phyloP scores from a whole-genome alignment of 371 early-diverging fungal genomes.

The Saksenaea oblongispora region DNA sequence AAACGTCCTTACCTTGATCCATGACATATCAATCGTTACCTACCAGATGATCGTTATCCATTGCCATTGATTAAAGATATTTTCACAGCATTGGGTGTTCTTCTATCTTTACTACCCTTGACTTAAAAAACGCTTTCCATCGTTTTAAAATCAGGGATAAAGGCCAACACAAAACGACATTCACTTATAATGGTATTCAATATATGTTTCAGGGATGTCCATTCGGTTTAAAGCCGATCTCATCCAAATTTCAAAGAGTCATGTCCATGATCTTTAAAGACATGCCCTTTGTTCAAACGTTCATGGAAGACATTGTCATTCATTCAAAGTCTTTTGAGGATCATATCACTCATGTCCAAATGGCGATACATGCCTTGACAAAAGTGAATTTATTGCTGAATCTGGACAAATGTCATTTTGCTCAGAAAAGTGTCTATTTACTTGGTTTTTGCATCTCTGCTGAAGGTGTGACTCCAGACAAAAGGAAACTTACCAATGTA shows the following conservation, averaged over 20 bases:
- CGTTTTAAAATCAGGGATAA: constrained; percentile 18
- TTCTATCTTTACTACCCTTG: constrained; percentile 17
- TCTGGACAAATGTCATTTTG: constrained; percentile 18
- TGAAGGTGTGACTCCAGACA: constrained; percentile 13
- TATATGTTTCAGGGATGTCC: constrained; percentile 9
- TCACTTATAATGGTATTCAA: constrained; percentile 5
- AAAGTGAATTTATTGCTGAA: constrained; percentile 16
- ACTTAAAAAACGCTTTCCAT: constrained; percentile 24
- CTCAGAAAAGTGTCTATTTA: not conserved
- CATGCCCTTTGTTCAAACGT: not conserved
- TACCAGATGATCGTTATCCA: no score
- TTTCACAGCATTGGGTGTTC: not conserved
- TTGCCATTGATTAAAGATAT: no score
- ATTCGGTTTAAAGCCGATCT: constrained; percentile 14
- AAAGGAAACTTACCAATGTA: constrained; percentile 16
- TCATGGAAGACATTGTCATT: constrained; percentile 12
- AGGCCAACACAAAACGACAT: constrained; percentile 12
- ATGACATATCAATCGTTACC: not conserved
- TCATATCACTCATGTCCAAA: constrained; percentile 8
- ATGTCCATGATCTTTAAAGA: constrained; percentile 8
- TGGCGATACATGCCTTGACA: constrained; percentile 9
- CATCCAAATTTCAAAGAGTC: constrained; percentile 22
- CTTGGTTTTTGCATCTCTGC: constrained; percentile 19
- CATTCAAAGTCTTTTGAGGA: not conserved
- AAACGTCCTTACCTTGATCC: not conserved